phyloP scores from a whole-genome alignment of 768 basidiomycete genomes.

The Naganishia friedmannii region DNA sequence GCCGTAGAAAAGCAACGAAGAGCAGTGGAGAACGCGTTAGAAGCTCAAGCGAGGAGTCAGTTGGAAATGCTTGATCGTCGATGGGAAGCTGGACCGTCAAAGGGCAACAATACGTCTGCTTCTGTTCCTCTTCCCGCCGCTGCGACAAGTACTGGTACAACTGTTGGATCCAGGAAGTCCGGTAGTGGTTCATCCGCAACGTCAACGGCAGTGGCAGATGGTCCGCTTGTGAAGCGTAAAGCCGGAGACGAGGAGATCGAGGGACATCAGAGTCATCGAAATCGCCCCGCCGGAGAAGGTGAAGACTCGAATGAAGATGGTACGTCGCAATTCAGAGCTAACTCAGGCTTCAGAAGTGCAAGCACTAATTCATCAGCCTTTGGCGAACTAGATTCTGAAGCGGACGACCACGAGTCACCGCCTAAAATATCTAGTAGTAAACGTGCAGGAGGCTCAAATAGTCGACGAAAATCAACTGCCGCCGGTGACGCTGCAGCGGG shows the following conservation, averaged over 20 bases:
- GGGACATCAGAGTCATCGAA: constrained; percentile 24
- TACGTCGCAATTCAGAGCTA: not conserved
- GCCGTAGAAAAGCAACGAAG: constrained; percentile 11
- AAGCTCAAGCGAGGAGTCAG: not conserved
- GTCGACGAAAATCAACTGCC: constrained; percentile 16
- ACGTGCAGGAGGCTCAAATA: not conserved
- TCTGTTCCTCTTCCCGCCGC: no score
- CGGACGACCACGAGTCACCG: constrained; percentile 16
- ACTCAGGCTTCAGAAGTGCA: no score
- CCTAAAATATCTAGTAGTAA: constrained; percentile 2
- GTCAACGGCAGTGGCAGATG: not conserved
- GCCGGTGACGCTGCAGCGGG: not conserved
- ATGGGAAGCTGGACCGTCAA: not conserved
- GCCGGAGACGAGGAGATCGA: constrained; percentile 29
- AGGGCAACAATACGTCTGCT: not conserved
- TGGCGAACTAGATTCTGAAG: constrained; percentile 8
- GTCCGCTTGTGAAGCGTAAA: constrained; percentile 17
- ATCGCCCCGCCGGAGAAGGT: not conserved
- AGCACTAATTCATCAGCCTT: no score
- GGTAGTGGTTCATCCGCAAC: not conserved
- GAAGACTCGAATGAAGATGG: constrained; percentile 25
- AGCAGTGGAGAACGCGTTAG: not conserved
- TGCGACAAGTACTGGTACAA: no score
- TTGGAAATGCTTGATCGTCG: not conserved
- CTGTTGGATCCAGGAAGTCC: not conserved